Base-by-base conservation (phyloP, 106 monocot genomes). In the Gastrodia elata region DNA sequence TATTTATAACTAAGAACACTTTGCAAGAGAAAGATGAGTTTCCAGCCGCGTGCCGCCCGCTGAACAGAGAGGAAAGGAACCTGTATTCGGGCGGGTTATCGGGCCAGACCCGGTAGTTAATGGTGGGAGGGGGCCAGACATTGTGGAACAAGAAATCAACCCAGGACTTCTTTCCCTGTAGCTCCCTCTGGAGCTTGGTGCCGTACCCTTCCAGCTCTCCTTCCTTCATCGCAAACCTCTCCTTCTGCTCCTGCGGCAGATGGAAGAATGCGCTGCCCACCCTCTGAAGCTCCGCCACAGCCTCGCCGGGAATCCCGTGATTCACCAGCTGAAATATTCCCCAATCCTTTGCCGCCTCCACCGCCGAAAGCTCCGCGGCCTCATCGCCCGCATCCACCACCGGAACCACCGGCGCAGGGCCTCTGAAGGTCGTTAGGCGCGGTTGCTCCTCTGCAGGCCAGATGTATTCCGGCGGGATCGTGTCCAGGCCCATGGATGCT, bases 261-360 rank as follows among this genome's bases (percentile, higher is more conserved):
- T 83, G 85, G 71, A 94, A 94, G 82, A 91, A 94, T 67, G 77
- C 83, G 71, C 44, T 80, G 33, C 91, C 91, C 11, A 87, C 94
- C 22, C 81, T 71, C 81, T 91, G 91, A 58, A 94, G 59, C 80
- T 79, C 84, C 73, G n/a, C 24, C 26, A 94, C 72, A 75, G 83
- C 86, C 70, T 76, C 87, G 11, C 25, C 35, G 2, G 94, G 87
- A n/a, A 94, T 84, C 64, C 91, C 91, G 52, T 94, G 91, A 49
- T 89, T 94, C 77, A 94, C 86, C 68, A 94, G 75, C 81, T 94
- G 91, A 61, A 94, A 89, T 8, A 94, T 79, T 3, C 94, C 94
- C 88, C 88, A 94, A 71, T 91, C 86, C 32, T 27, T 1, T 28
- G 80, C 65, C 7, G 91, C 94, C 8, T 48, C 77, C 0, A 55